phyloP scores from a whole-genome alignment of 768 basidiomycete genomes.

The Rhizopogon roseolus region DNA sequence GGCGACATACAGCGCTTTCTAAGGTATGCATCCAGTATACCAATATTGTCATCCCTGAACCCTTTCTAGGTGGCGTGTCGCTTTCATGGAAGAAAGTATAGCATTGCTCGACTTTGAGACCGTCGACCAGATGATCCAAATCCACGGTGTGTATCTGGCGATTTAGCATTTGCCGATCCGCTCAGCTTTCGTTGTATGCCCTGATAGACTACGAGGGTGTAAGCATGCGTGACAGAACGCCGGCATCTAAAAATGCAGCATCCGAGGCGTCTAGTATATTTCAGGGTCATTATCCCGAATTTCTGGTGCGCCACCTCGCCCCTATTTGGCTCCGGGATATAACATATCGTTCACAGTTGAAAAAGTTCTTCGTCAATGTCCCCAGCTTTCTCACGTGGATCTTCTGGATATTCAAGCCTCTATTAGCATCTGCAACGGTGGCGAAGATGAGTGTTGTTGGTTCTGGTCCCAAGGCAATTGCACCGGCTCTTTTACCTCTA shows the following conservation, averaged over 20 bases:
- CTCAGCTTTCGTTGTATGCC: neutral
- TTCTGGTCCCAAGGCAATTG: conserved; percentile 51
- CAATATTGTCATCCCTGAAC: conserved; percentile 3
- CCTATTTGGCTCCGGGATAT: neutral
- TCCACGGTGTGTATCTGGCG: conserved; percentile 48
- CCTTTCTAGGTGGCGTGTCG: conserved; percentile 64
- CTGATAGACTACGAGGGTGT: conserved; percentile 72
- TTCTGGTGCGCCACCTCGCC: conserved; percentile 44
- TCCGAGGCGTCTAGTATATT: conserved; percentile 72
- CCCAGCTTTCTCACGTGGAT: conserved; percentile 75
- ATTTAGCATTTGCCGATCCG: too few species aligned
- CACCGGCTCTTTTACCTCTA: conserved; percentile 52
- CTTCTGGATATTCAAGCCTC: conserved; percentile 78
- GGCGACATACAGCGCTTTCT: conserved; percentile 73
- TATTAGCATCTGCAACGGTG: conserved; percentile 67
- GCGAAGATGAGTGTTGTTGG: conserved; percentile 82
- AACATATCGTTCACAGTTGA: conserved; percentile 36
- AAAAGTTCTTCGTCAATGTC: conserved; percentile 81
- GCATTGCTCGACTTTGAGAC: conserved; percentile 63
- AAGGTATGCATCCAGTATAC: conserved; percentile 36
- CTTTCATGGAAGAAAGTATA: conserved; percentile 69
- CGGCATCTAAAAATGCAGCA: conserved; percentile 75
- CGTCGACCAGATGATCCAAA: conserved; percentile 68
- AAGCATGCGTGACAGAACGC: conserved; percentile 55
- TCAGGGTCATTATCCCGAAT: conserved; percentile 72